Evolutionary conservation across 2,329 filamentous ascomycete species (phyloP), one percentile per base, ranked within the genome.

Genomic region (Ophiocordyceps camponoti-rufipedis): DNA sequence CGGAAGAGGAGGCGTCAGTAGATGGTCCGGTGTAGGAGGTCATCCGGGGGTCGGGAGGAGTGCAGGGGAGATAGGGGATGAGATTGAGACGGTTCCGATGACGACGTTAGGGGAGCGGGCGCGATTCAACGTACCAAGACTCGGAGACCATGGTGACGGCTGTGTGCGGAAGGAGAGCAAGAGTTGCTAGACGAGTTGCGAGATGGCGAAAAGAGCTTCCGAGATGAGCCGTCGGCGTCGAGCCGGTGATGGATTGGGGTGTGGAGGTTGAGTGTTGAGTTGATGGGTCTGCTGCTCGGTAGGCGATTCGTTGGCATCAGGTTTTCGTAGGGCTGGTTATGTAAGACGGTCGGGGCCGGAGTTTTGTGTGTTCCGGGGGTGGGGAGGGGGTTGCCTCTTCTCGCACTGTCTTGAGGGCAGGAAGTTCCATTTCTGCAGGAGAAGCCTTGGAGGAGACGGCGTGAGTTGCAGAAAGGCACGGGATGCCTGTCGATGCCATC

Each of bases 121-220:
- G 23, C n/a, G 18, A 1, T 16, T 52, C 62, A 62, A 78, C 82
- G 70, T 75, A 91, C 85, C 85, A 91, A 64, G 82, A 75, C 72
- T 88, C 83, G 59, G 81, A 71, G 64, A 78, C 67, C 84, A 91
- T 89, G 60, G 68, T 81, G 71, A 51, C 59, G 61, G 60, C 44
- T 60, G 52, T 54, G 60, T 49, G 54, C 49, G 16, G 11, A 11
- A 19, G 10, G 51, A 54, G 46, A 49, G 50, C n/a, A n/a, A 38
- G 16, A 14, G 16, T 18, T 39, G n/a, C 4, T 39, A 39, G 5
- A 16, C 35, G 35, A 39, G 35, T 18, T 39, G 35, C 3, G 19
- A 39, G 43, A 48, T 50, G 53, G 49, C 49, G 47, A 50, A 51
- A 52, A 50, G 47, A 47, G 49, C 51, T 52, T 57, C 52, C 54